A percentile compares a stretch with the other conserved stretches of the same genome.
Evolutionary conservation across 371 early-diverging fungal species (phyloP).

Genomic region (Entomophthora muscae): DNA sequence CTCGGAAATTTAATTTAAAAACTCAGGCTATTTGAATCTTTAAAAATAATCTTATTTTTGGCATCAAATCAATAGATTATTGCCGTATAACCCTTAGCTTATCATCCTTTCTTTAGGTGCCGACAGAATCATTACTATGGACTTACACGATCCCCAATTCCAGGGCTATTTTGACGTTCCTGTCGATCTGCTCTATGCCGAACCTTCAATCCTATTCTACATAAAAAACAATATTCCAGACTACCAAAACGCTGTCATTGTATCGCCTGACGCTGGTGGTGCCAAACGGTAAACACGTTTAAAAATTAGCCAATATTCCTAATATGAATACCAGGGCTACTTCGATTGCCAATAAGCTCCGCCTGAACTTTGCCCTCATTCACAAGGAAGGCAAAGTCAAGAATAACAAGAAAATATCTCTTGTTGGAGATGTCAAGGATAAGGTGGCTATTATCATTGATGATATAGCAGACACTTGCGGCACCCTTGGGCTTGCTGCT

Average conservation of each 20-base stretch:
- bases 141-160: constrained; percentile 89
- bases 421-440: constrained; percentile 88
- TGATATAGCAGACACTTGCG: constrained; percentile 97
- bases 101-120: too few relatives aligned
- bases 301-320: too few relatives aligned
- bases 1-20: too few relatives aligned
- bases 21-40: too few relatives aligned
- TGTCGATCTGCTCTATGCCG: constrained; percentile 89
- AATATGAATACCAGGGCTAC: too few relatives aligned
- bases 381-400: constrained; percentile 97
- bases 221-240: constrained; percentile 69
- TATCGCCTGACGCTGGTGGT: constrained; percentile 95
- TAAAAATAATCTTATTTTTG: too few relatives aligned
- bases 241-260: constrained; percentile 73
- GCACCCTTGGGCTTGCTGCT: constrained; percentile 85
- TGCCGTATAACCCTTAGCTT: too few relatives aligned
- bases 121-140: constrained; percentile 97
- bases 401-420: constrained; percentile 82
- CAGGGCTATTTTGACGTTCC: constrained; percentile 98
- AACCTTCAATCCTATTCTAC: constrained; percentile 82
- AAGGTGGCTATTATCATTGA: constrained; percentile 87
- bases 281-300: constrained; percentile 91
- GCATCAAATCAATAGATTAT: too few relatives aligned
- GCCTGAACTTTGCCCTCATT: constrained; percentile 94
- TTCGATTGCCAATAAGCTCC: constrained; percentile 83